Evolutionary conservation across 2,329 filamentous ascomycete genomes (phyloP).

Genomic region (Penicillium freii): DNA sequence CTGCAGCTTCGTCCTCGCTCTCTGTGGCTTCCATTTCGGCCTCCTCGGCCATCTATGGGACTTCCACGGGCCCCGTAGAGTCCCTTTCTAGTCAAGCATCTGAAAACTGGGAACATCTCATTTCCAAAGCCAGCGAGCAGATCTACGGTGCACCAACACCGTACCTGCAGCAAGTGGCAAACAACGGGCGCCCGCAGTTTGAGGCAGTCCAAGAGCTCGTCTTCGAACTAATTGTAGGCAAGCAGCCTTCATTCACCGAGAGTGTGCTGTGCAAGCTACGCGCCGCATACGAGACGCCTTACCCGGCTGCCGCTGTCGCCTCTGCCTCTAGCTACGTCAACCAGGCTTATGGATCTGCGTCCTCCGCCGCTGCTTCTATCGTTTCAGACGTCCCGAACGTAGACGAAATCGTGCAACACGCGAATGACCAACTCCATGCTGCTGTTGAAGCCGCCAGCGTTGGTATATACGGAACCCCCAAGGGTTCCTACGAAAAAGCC

Average conservation of each 20-base stretch:
- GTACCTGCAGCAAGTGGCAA: constrained; percentile 63
- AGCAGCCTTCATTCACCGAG: constrained; percentile 77
- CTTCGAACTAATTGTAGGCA: constrained; percentile 72
- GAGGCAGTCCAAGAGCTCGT: constrained; percentile 68
- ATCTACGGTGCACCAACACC: constrained; percentile 67
- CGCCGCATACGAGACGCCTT: constrained; percentile 68
- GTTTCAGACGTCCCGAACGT: constrained; percentile 58
- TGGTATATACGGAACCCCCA: constrained; percentile 58
- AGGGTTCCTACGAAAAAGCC: constrained; percentile 54
- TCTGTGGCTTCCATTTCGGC: constrained; percentile 42
- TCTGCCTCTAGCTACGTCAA: constrained; percentile 55
- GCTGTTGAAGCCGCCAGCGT: constrained; percentile 59
- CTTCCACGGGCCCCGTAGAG: constrained; percentile 40
- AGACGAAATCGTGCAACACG: constrained; percentile 58
- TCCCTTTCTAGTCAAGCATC: constrained; percentile 57
- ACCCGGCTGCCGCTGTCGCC: constrained; percentile 36
- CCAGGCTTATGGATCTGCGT: constrained; percentile 46
- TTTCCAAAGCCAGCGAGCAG: constrained; percentile 65
- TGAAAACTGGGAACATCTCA: constrained; percentile 62
- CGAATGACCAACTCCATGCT: constrained; percentile 56
- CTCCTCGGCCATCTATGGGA: constrained; percentile 47
- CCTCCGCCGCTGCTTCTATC: constrained; percentile 31
- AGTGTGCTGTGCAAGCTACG: constrained; percentile 71
- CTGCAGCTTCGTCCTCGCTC: constrained; percentile 44
- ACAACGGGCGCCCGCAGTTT: constrained; percentile 63